Conservation (phyloP, 371 early-diverging fungal species). For the Nematocida sp. region DNA sequence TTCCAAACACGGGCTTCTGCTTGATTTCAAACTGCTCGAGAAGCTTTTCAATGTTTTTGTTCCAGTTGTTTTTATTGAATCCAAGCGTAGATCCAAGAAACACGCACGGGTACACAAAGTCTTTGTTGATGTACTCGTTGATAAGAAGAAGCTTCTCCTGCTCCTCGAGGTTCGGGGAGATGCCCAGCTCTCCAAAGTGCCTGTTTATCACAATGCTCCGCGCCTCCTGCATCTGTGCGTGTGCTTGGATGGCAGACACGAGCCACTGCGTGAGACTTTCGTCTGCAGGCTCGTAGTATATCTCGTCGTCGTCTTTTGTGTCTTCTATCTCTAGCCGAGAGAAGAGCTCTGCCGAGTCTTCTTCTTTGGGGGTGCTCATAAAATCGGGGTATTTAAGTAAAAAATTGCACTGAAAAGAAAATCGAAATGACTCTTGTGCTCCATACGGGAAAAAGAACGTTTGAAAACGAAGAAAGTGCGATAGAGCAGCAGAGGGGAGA, state of each 20-base stretch:
- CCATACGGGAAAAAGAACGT: slow-evolving; percentile 26
- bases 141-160: slow-evolving; percentile 47
- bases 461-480: neutral
- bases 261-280: slow-evolving; percentile 45
- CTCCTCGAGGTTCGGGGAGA: slow-evolving; percentile 39
- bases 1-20: slow-evolving; percentile 48
- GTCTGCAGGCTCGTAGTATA: slow-evolving; percentile 38
- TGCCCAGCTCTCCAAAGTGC: slow-evolving; percentile 33
- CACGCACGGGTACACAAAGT: slow-evolving; percentile 43
- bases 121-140: slow-evolving; percentile 50
- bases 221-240: slow-evolving; percentile 32
- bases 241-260: slow-evolving; percentile 13
- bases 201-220: slow-evolving; percentile 24
- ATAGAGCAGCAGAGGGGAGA: slow-evolving; percentile 1
- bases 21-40: slow-evolving; percentile 54
- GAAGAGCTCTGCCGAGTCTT: neutral
- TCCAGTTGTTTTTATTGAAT: slow-evolving; percentile 57
- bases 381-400: too few relatives aligned
- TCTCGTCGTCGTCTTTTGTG: slow-evolving; percentile 3
- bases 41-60: slow-evolving; percentile 52
- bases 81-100: slow-evolving; percentile 52
- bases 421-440: slow-evolving; percentile 36
- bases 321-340: neutral
- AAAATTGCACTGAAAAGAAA: slow-evolving; percentile 41
- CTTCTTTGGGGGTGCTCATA: slow-evolving; percentile 5